Percentiles rank a stretch among this genome's conserved stretches.
Evolutionary conservation across 495 filamentous ascomycete species (phyloP).

Genomic region (Articulospora tetracladia): DNA sequence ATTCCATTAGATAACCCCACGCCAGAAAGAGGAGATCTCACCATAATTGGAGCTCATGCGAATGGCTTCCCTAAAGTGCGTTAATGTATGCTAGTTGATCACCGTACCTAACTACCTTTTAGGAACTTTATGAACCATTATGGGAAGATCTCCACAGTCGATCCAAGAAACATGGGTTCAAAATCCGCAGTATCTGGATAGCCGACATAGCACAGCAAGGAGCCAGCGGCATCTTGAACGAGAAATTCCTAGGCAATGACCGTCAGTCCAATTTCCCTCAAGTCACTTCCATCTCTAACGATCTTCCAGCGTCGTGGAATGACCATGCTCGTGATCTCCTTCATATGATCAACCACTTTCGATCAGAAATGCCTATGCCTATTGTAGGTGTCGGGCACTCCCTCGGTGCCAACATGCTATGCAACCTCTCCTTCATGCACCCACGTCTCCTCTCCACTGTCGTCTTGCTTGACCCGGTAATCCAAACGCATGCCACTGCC

Average conservation of each 20-base stretch:
- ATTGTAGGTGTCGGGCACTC: constrained; percentile 90
- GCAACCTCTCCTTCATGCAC: constrained; percentile 64
- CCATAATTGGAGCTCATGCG: constrained; percentile 79
- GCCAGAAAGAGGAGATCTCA: constrained; percentile 69
- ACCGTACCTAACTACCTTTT: neutral
- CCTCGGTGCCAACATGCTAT: constrained; percentile 72
- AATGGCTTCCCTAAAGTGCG: constrained; percentile 85
- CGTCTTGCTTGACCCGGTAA: constrained; percentile 77
- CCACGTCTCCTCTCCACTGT: constrained; percentile 76
- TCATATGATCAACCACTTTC: constrained; percentile 82
- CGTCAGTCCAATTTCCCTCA: constrained; percentile 44
- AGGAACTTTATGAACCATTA: constrained; percentile 87
- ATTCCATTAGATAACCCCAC: constrained; percentile 61
- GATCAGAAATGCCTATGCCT: constrained; percentile 77
- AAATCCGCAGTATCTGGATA: constrained; percentile 81
- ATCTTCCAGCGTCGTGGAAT: constrained; percentile 62
- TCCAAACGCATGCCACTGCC: constrained; percentile 42
- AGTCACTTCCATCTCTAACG: constrained; percentile 10
- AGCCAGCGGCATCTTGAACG: constrained; percentile 70
- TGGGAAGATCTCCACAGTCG: constrained; percentile 69
- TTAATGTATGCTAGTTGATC: too few species aligned
- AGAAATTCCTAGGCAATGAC: constrained; percentile 70
- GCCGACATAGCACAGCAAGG: constrained; percentile 79
- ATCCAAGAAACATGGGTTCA: constrained; percentile 53
- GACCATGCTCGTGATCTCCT: constrained; percentile 86